These are phyloP conservation scores for Conringia planisiliqua DNA, from an alignment of 345 rosid genomes.

Conservation along the genomic window DNA sequence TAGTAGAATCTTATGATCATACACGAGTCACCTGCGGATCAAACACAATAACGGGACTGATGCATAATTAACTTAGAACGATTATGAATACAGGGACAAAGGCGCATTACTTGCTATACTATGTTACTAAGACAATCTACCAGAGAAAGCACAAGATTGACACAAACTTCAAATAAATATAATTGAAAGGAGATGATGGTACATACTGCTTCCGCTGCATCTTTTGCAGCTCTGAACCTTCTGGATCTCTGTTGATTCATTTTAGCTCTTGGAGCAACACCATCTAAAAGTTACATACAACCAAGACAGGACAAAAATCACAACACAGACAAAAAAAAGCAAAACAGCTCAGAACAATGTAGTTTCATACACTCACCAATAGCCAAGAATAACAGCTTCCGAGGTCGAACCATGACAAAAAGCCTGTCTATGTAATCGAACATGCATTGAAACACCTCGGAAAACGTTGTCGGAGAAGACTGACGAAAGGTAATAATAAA, in stretches of 20 bases:
- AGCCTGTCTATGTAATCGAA: conserved; percentile 90
- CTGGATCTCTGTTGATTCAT: conserved; percentile 97
- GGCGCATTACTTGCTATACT: no score
- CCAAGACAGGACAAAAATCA: not conserved
- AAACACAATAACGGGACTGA: not conserved
- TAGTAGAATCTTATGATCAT: not conserved
- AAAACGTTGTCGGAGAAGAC: conserved; percentile 71
- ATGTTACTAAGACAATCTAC: no score
- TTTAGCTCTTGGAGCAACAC: conserved; percentile 97
- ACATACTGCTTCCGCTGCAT: conserved; percentile 82
- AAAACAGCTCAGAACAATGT: not conserved
- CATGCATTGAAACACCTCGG: conserved; percentile 80
- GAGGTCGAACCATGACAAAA: conserved; percentile 90
- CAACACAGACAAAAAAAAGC: not conserved
- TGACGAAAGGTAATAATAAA: conserved; percentile 26
- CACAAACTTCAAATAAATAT: no score
- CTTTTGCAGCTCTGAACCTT: conserved; percentile 92
- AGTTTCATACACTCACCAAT: conserved; percentile 53
- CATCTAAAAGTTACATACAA: conserved; percentile 42
- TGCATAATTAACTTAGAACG: no score
- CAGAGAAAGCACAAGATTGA: no score
- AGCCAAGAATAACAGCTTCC: conserved; percentile 84
- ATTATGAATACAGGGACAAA: no score
- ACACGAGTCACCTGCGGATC: not conserved
- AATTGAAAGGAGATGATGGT: not conserved